Evolutionary conservation across 352 stramenopile genomes (phyloP).

Genomic region (Pythium grandisporangium): DNA sequence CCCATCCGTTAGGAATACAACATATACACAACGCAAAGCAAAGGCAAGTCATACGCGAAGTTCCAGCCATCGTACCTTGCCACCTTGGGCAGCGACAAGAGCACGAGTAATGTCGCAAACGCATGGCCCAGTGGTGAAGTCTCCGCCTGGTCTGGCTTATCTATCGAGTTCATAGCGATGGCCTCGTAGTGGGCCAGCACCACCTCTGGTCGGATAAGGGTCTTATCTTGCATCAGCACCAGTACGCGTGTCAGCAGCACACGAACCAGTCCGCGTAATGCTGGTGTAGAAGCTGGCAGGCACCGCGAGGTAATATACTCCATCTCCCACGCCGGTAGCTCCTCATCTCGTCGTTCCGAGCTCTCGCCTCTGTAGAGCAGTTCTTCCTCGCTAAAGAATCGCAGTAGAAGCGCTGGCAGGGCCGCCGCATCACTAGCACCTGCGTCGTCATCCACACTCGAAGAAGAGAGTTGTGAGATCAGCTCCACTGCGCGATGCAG

Average conservation of each 20-base stretch:
- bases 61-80: conserved; percentile 22
- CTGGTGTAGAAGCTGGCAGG: conserved; percentile 9
- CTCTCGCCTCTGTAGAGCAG: too few relatives aligned
- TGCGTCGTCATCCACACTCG: too few relatives aligned
- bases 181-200: conserved; percentile 16
- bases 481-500: too few relatives aligned
- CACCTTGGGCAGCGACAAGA: conserved; percentile 47
- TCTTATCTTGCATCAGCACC: conserved; percentile 36
- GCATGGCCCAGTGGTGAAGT: conserved; percentile 17
- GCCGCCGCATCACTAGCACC: too few relatives aligned
- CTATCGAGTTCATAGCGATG: too few relatives aligned
- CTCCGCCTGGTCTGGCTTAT: too few relatives aligned
- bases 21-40: too few relatives aligned
- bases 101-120: conserved; percentile 57
- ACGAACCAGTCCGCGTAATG: conserved; percentile 13
- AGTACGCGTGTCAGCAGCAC: conserved; percentile 39
- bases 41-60: too few relatives aligned
- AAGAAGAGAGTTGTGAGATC: too few relatives aligned
- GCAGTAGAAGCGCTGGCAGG: too few relatives aligned
- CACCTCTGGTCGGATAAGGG: conserved; percentile 26
- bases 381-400: too few relatives aligned
- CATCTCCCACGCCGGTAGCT: conserved; percentile 40
- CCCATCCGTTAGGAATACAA: neutral
- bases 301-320: conserved; percentile 40
- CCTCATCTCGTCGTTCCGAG: too few relatives aligned